Conservation (phyloP, 2,329 filamentous ascomycete genomes). For the Karstenula rhodostoma region DNA sequence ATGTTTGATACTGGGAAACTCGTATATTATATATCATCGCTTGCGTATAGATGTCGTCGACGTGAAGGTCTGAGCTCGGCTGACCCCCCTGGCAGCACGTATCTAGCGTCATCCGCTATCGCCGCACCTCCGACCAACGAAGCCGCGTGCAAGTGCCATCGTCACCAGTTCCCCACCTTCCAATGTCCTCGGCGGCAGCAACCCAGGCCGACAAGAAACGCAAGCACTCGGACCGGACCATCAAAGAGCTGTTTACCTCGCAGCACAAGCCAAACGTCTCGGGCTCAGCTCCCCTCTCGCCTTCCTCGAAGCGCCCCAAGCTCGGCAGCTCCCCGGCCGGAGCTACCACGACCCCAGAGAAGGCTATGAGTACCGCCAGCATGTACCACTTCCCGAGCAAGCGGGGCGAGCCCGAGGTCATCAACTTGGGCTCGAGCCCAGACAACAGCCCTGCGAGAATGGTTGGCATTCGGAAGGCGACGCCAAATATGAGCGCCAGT, state of each 20-base stretch:
- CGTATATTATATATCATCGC: not conserved
- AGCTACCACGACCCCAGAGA: slow-evolving; percentile 18
- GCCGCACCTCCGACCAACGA: slow-evolving; percentile 27
- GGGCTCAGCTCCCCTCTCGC: slow-evolving; percentile 36
- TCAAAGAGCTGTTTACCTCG: slow-evolving; percentile 46
- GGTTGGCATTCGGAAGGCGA: slow-evolving; percentile 50
- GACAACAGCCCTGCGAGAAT: slow-evolving; percentile 55
- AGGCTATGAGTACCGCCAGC: slow-evolving; percentile 41
- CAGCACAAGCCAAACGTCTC: slow-evolving; percentile 44
- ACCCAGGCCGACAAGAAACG: slow-evolving; percentile 44
- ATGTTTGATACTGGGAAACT: not conserved
- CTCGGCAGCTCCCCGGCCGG: slow-evolving; percentile 33
- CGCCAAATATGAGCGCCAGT: slow-evolving; percentile 72
- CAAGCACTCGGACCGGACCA: slow-evolving; percentile 47
- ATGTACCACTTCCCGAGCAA: slow-evolving; percentile 49
- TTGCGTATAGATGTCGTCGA: slow-evolving; percentile 15
- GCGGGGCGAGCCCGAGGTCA: slow-evolving; percentile 32
- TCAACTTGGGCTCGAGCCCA: slow-evolving; percentile 44
- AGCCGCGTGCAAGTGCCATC: slow-evolving; percentile 23
- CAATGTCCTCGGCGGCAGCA: slow-evolving; percentile 45
- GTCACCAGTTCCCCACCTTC: slow-evolving; percentile 16
- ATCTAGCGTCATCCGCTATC: slow-evolving; percentile 38
- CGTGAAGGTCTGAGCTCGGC: slow-evolving; percentile 21
- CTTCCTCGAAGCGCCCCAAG: slow-evolving; percentile 41
- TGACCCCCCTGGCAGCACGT: slow-evolving; percentile 20